Evolutionary conservation across 176 grass and related monocot species (phyloP).

Genomic region (Saccharum spontaneum): DNA sequence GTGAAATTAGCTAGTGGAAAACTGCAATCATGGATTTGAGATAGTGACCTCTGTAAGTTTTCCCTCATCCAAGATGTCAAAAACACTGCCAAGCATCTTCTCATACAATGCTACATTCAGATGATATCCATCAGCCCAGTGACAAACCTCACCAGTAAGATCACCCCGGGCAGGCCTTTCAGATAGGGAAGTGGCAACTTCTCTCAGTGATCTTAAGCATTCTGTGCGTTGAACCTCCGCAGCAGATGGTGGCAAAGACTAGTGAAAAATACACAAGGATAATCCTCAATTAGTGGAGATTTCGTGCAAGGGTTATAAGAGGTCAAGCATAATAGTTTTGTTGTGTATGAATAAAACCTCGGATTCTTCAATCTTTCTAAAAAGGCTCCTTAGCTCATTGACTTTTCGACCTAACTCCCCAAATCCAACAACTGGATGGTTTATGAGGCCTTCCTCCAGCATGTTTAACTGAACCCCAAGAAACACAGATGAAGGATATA

Average conservation of each 20-base stretch:
- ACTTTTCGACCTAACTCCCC: conserved; percentile 86
- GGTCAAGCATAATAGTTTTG: conserved; percentile 27
- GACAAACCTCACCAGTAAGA: conserved; percentile 94
- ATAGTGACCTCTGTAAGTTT: conserved; percentile 80
- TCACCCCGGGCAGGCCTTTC: conserved; percentile 91
- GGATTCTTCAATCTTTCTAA: conserved; percentile 96
- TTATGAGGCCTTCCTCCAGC: conserved; percentile 97
- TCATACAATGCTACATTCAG: conserved; percentile 87
- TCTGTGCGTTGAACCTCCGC: conserved; percentile 89
- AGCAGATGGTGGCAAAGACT: conserved; percentile 74
- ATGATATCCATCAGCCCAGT: conserved; percentile 98
- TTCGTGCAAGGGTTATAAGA: conserved; percentile 5
- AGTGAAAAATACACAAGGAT: conserved; percentile 30
- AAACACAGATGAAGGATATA: conserved; percentile 32
- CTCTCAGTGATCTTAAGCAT: conserved; percentile 78
- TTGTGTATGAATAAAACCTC: conserved; percentile 62
- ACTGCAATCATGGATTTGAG: conserved; percentile 24
- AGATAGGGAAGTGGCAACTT: conserved; percentile 70
- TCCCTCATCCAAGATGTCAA: conserved; percentile 93
- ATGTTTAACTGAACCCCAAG: conserved; percentile 82
- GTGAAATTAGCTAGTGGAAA: conserved; percentile 2
- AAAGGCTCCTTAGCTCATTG: conserved; percentile 82
- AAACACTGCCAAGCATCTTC: conserved; percentile 92
- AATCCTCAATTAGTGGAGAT: conserved; percentile 16
- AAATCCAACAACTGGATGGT: conserved; percentile 89